Evolutionary conservation across 2,329 filamentous ascomycete species (phyloP).

Genomic region (Neonectria hederae): DNA sequence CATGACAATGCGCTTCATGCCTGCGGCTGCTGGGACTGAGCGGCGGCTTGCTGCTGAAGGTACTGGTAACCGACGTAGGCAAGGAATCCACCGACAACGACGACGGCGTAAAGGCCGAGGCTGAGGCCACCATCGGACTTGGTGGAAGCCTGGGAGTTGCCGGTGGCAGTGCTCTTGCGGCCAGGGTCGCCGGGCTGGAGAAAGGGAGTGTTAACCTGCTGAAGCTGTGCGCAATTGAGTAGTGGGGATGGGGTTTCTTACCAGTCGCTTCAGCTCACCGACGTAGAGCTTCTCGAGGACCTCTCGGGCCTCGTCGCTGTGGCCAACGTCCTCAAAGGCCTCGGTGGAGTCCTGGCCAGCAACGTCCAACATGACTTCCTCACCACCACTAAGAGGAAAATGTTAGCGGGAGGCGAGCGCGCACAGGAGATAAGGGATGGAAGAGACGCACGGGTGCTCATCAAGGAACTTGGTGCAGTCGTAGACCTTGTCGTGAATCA

Average conservation of each 20-base stretch:
- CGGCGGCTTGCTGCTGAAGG: conserved; percentile 67
- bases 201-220: conserved; percentile 37
- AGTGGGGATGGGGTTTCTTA: conserved; percentile 54
- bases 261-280: conserved; percentile 82
- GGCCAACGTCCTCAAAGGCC: conserved; percentile 98
- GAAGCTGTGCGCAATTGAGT: conserved; percentile 3
- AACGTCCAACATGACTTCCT: conserved; percentile 97
- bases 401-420: conserved; percentile 30
- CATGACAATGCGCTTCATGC: conserved; percentile 40
- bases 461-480: conserved; percentile 88
- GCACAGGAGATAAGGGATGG: conserved; percentile 11
- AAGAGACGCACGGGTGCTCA: conserved; percentile 83
- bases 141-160: conserved; percentile 58
- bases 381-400: conserved; percentile 77
- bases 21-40: conserved; percentile 30
- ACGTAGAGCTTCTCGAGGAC: conserved; percentile 82
- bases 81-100: conserved; percentile 78
- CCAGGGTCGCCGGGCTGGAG: conserved; percentile 78
- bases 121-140: conserved; percentile 68
- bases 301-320: conserved; percentile 98
- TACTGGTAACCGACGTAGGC: conserved; percentile 90
- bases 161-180: conserved; percentile 63
- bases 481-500: conserved; percentile 98
- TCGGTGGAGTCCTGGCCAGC: conserved; percentile 96
- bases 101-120: conserved; percentile 81